These are phyloP conservation scores for Xylaria sp. DNA, from an alignment of 2,329 filamentous ascomycete species.

Conservation along the genomic window DNA sequence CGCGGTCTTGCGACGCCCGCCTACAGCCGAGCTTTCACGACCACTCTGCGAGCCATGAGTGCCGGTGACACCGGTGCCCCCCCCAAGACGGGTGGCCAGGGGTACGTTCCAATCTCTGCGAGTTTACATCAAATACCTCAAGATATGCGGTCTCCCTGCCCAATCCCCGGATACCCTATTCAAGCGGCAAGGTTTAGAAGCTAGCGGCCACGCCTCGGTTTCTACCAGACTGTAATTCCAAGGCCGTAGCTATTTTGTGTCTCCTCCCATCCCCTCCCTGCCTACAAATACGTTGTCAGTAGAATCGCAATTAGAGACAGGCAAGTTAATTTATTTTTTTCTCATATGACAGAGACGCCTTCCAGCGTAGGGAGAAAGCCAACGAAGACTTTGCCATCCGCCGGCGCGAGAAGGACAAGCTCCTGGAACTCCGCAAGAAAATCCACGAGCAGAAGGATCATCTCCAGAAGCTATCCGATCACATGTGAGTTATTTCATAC, in stretches of 20 bases:
- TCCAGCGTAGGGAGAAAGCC: constrained; percentile 89
- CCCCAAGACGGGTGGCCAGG: constrained; percentile 57
- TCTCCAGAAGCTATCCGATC: constrained; percentile 81
- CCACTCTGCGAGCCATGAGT: constrained; percentile 66
- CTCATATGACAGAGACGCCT: constrained; percentile 72
- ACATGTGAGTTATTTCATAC: constrained; percentile 69
- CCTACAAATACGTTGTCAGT: background rate
- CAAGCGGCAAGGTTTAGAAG: background rate
- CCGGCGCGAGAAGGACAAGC: constrained; percentile 90
- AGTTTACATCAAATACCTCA: background rate
- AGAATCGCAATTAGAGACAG: background rate
- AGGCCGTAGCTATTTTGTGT: background rate
- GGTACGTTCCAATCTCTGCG: constrained; percentile 50
- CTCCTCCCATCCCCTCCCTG: background rate
- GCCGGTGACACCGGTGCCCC: constrained; percentile 73
- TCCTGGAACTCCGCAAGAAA: constrained; percentile 74
- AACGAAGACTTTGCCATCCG: constrained; percentile 84
- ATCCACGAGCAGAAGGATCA: constrained; percentile 80
- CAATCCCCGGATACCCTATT: background rate
- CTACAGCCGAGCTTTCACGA: constrained; percentile 64
- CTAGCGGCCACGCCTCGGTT: background rate
- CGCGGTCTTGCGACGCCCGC: constrained; percentile 59
- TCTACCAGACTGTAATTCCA: background rate
- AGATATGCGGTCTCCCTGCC: background rate
- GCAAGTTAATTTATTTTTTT: constrained; percentile 3